Evolutionary conservation across 495 filamentous ascomycete species (phyloP).

Genomic region (Aspergillus indologenus): DNA sequence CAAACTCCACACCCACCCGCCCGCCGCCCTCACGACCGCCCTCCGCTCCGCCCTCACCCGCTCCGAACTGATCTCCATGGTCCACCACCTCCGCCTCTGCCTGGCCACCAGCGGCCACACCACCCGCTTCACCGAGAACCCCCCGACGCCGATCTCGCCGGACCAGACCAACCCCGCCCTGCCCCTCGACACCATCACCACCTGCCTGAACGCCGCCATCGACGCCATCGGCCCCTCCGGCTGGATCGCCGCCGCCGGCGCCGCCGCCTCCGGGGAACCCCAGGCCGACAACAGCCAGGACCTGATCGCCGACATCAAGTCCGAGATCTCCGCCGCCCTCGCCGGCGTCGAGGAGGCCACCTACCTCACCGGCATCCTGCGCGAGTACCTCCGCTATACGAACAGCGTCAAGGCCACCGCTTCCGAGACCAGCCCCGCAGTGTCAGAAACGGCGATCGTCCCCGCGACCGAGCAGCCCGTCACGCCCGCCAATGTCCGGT

Average conservation of each 20-base stretch:
- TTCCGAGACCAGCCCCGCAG: not conserved
- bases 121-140: slow-evolving; percentile 42
- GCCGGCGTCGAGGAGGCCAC: slow-evolving; percentile 73
- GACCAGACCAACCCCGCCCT: slow-evolving; percentile 49
- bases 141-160: slow-evolving; percentile 46
- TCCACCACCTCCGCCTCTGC: slow-evolving; percentile 72
- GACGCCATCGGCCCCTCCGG: slow-evolving; percentile 82
- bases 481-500: slow-evolving; percentile 25
- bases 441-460: slow-evolving; percentile 5
- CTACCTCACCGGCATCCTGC: slow-evolving; percentile 63
- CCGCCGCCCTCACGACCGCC: slow-evolving; percentile 51
- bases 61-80: slow-evolving; percentile 66
- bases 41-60: slow-evolving; percentile 64
- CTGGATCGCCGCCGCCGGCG: slow-evolving; percentile 60
- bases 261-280: too few species aligned
- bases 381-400: slow-evolving; percentile 67
- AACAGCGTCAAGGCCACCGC: slow-evolving; percentile 36
- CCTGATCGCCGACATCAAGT: slow-evolving; percentile 61
- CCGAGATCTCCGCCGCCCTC: slow-evolving; percentile 71
- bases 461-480: slow-evolving; percentile 5
- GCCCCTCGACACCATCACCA: slow-evolving; percentile 53
- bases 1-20: slow-evolving; percentile 64
- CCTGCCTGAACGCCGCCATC: slow-evolving; percentile 70
- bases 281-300: slow-evolving; percentile 39
- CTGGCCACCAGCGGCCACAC: slow-evolving; percentile 46